Percentiles rank a stretch among this genome's conserved stretches.
Evolutionary conservation across 106 monocot genomes (phyloP).

Genomic region (Agapanthus africanus): DNA sequence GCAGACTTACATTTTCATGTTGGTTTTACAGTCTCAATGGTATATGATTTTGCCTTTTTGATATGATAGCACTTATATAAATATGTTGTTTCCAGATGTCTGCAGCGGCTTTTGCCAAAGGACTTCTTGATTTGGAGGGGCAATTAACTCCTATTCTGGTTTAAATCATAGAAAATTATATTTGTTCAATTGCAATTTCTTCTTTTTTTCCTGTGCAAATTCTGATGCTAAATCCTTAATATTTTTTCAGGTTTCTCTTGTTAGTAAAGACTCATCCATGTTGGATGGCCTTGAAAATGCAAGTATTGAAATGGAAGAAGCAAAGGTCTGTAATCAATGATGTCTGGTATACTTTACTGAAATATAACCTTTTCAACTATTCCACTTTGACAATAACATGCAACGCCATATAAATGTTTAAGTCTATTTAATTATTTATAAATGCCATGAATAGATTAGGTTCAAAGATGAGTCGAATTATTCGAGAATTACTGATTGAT

Average conservation of each 20-base stretch:
- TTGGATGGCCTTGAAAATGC: constrained; percentile 99
- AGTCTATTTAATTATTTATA: no score
- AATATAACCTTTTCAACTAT: no score
- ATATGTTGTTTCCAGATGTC: constrained; percentile 68
- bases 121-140: constrained; percentile 98
- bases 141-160: constrained; percentile 95
- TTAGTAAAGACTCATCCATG: constrained; percentile 99
- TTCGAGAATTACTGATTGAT: background rate
- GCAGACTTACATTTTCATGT: background rate
- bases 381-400: no score
- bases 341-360: no score
- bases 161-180: background rate
- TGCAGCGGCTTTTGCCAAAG: constrained; percentile 99
- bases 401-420: no score
- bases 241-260: constrained; percentile 78
- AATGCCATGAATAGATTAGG: background rate
- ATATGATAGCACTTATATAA: background rate
- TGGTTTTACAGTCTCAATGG: background rate
- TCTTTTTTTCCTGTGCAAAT: background rate
- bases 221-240: background rate
- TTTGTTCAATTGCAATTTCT: no score
- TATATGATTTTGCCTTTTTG: no score
- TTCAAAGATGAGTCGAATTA: background rate
- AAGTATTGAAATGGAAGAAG: constrained; percentile 85
- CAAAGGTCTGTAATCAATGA: constrained; percentile 55